These are phyloP conservation scores for Hanseniaspora valbyensis DNA, from an alignment of 805 yeast species.

Conservation along the genomic window DNA sequence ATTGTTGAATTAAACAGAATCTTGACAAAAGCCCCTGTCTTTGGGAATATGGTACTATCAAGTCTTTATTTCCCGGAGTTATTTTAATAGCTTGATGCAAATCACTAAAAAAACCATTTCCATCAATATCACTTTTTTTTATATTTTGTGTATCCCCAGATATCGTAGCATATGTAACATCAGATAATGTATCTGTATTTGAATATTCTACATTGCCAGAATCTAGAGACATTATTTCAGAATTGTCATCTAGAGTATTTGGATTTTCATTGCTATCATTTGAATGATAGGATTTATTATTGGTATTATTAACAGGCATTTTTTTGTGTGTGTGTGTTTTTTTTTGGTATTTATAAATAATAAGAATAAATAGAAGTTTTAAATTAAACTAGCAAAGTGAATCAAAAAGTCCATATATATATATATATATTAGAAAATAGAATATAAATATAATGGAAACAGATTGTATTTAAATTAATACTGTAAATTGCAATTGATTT, in stretches of 20 bases:
- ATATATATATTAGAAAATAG: no score
- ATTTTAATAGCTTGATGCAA: constrained; percentile 10
- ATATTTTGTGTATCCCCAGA: not conserved
- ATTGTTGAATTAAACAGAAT: constrained; percentile 52
- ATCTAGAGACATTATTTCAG: not conserved
- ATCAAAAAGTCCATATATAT: no score
- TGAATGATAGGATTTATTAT: not conserved
- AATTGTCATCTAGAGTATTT: no score
- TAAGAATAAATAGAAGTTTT: no score
- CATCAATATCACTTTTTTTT: not conserved
- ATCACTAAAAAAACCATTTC: constrained; percentile 5
- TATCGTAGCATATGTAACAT: not conserved
- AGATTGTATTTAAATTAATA: no score
- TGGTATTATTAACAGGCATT: not conserved
- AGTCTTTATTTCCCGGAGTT: constrained; percentile 16
- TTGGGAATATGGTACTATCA: constrained; percentile 25
- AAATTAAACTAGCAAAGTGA: no score
- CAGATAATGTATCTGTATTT: not conserved
- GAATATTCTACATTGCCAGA: no score
- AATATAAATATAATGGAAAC: no score
- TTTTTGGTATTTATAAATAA: no score
- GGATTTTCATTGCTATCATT: not conserved
- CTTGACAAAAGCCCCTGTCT: constrained; percentile 50
- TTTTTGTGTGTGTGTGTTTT: no score
- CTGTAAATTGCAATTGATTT: no score